A percentile compares a stretch with the other conserved stretches of the same genome.
These are phyloP conservation scores for Talaromyces wortmannii DNA, from an alignment of 495 filamentous ascomycete genomes.

Conservation along the genomic window DNA sequence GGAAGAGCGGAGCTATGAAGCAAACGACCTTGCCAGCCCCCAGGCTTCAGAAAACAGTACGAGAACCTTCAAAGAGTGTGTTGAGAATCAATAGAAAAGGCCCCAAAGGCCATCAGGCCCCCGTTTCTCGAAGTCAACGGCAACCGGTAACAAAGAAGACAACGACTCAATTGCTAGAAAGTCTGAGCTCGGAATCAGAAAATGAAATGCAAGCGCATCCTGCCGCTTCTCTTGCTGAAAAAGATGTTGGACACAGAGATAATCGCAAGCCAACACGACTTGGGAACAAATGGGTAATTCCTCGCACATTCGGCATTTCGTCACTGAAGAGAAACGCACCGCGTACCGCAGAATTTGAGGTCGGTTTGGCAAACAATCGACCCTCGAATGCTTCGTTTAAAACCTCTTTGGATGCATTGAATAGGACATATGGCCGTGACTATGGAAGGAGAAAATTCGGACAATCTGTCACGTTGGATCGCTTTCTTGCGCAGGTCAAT, in stretches of 20 bases:
- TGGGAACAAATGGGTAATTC: constrained; percentile 30
- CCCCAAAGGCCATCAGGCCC: neutral
- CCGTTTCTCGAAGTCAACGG: neutral
- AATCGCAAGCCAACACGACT: constrained; percentile 5
- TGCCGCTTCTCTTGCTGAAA: neutral
- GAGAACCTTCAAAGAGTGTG: constrained; percentile 13
- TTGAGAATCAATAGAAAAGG: constrained; percentile 5
- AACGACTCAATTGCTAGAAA: neutral
- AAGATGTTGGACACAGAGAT: neutral
- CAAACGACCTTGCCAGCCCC: constrained; percentile 27
- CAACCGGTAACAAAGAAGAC: neutral
- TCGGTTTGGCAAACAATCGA: constrained; percentile 12
- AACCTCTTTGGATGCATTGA: constrained; percentile 19
- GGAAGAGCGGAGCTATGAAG: constrained; percentile 65
- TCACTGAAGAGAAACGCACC: constrained; percentile 24
- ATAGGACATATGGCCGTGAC: constrained; percentile 15
- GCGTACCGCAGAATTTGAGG: constrained; percentile 33
- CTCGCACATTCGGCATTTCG: constrained; percentile 24
- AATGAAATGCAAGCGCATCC: neutral
- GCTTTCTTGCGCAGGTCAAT: constrained; percentile 23
- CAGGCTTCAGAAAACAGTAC: constrained; percentile 12
- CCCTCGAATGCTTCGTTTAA: constrained; percentile 16
- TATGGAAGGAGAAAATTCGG: constrained; percentile 6
- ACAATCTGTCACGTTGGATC: constrained; percentile 26
- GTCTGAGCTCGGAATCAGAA: neutral